Evolutionary conservation across 345 rosid genomes (phyloP), one percentile per base, ranked within the genome.

Genomic region (Geranium rotundifolium): DNA sequence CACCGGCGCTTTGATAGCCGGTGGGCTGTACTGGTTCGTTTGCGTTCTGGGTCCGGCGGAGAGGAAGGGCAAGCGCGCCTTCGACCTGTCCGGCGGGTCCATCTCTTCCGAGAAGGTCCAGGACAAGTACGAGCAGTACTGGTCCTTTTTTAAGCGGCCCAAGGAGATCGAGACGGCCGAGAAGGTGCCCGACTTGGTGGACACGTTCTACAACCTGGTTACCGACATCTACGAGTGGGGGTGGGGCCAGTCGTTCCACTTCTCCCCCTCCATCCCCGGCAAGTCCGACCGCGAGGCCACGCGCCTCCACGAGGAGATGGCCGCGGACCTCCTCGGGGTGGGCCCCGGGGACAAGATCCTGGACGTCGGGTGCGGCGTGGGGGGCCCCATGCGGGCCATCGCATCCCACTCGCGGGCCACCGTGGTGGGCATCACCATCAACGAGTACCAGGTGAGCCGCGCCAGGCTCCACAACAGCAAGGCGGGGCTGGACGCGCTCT

Each of bases 161-260:
- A 92, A 85, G 63, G 95, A 92, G 79, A 87, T 87, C 83, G 86
- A 81, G 68, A 70, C 83, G 31, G 70, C 86, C 61, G 95, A 92
- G 49, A 85, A 84, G 18, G 96, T 89, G 7, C 98, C 98, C 0
- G 95, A 79, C 67, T 87, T 92, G 64, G 98, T 92, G 29, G 93
- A 92, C 77, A 92, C 98, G 0, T 92, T 92, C 56, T 92, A 92
- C 84, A 89, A 92, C 71, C 72, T 89, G 41, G 93, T 92, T 13
- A 92, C 98, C 7, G 98, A 92, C 69, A 92, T 92, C 59, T 92
- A 92, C 78, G 98, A 92, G 81, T 92, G 98, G 98, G 98, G 98
- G 0, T 92, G 97, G 98, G 98, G 97, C 7, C 98, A 92, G 65
- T 92, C 97, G 61, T 92, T 92, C 77, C 98, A 92, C 65, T 92